phyloP scores from a whole-genome alignment of 2,329 filamentous ascomycete genomes.

The Calonectria pseudoturangicola region DNA sequence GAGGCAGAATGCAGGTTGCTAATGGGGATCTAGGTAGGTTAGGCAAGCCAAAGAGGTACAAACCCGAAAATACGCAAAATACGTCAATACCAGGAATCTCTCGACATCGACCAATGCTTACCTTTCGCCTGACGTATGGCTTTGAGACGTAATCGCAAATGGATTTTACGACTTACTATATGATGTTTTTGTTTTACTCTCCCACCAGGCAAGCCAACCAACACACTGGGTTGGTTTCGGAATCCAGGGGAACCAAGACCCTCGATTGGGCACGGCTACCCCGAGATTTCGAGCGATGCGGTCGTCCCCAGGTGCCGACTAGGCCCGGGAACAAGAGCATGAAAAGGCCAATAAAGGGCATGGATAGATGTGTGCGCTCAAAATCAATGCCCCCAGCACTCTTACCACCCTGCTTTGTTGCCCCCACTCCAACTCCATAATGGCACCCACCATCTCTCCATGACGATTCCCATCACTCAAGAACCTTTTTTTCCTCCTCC shows the following conservation, averaged over 20 bases:
- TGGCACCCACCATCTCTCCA: neutral
- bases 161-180: conserved; percentile 1
- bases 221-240: conserved; percentile 28
- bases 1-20: neutral
- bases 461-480: neutral
- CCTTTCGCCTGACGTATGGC: neutral
- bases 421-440: neutral
- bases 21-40: neutral
- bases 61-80: neutral
- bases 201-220: conserved; percentile 13
- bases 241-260: neutral
- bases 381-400: neutral
- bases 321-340: neutral
- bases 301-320: neutral
- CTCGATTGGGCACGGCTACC: conserved; percentile 30
- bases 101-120: neutral
- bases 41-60: neutral
- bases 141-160: neutral
- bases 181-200: conserved; percentile 6
- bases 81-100: neutral
- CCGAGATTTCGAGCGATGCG: conserved; percentile 8
- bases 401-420: neutral
- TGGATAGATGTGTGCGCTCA: neutral
- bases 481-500: neutral
- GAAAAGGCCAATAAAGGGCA: conserved; percentile 5